Conservation (phyloP, 441 rosid genomes). For the Metrosideros polymorpha region DNA sequence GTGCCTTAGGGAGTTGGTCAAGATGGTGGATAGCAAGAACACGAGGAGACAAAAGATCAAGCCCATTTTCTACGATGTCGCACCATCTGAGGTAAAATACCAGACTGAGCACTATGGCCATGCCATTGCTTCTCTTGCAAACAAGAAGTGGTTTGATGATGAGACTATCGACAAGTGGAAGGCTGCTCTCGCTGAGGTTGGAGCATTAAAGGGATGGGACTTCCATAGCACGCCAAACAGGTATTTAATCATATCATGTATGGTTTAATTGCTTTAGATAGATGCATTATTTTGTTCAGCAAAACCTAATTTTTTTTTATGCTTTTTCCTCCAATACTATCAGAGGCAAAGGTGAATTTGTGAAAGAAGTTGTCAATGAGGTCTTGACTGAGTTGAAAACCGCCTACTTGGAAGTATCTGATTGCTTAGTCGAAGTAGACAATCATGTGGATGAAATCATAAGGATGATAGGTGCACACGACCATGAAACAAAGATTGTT, state of each 20-base stretch:
- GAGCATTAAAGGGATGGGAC: background rate
- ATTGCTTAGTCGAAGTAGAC: background rate
- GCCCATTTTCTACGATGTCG: background rate
- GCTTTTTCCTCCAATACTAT: background rate
- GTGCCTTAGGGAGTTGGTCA: background rate
- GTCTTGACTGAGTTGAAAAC: background rate
- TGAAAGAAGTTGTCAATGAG: background rate
- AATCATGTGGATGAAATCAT: background rate
- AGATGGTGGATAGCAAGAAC: background rate
- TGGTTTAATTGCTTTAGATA: fast-evolving
- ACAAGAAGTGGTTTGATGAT: background rate
- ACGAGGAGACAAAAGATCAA: background rate
- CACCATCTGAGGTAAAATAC: background rate
- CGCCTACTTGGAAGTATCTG: background rate
- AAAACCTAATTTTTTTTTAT: background rate
- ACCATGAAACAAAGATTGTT: too few relatives aligned
- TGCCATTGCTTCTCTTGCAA: fast-evolving
- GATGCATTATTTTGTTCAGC: background rate
- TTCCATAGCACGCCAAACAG: fast-evolving
- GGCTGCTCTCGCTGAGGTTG: background rate
- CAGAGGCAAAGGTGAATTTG: background rate
- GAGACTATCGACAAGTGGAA: background rate
- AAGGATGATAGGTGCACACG: background rate
- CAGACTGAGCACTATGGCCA: fast-evolving
- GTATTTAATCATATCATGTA: background rate